Conservation (phyloP, 1,284 basidiomycete species). For the Trametes sp. region DNA sequence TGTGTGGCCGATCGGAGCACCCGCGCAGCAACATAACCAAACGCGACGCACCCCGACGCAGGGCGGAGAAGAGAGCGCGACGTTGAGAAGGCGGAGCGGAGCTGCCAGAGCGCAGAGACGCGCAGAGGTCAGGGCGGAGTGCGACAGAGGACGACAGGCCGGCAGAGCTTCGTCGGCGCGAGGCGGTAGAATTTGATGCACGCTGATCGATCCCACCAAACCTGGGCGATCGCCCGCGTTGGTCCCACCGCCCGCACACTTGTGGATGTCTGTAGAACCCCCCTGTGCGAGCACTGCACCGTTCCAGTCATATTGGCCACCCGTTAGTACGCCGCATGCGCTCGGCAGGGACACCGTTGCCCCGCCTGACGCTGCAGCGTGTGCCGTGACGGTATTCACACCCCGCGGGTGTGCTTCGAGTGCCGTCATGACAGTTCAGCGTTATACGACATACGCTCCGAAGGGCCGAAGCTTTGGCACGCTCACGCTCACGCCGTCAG, state of each 20-base stretch:
- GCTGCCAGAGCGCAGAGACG: not conserved
- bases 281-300: not conserved
- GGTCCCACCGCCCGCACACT: conserved; percentile 3
- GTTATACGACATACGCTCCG: conserved; percentile 1
- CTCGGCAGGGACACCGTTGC: conserved; percentile 8
- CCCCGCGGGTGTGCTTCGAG: not conserved
- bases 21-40: not conserved
- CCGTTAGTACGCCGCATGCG: not conserved
- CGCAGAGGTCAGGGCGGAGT: not conserved
- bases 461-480: no score
- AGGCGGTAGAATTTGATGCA: conserved; percentile 12
- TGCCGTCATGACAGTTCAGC: conserved; percentile 4
- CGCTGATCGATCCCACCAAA: conserved; percentile 12
- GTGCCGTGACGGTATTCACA: no score
- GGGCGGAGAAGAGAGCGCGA: not conserved
- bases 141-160: not conserved
- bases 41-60: not conserved
- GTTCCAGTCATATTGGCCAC: conserved; percentile 12
- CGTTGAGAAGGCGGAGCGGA: not conserved
- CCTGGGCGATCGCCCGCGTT: conserved; percentile 12
- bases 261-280: conserved; percentile 11
- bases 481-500: conserved; percentile 8
- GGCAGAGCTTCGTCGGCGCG: conserved; percentile 7
- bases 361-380: not conserved
- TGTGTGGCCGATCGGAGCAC: conserved; percentile 17